These are phyloP conservation scores for Antrodiella citrinella DNA, from an alignment of 768 basidiomycete species.

Conservation along the genomic window DNA sequence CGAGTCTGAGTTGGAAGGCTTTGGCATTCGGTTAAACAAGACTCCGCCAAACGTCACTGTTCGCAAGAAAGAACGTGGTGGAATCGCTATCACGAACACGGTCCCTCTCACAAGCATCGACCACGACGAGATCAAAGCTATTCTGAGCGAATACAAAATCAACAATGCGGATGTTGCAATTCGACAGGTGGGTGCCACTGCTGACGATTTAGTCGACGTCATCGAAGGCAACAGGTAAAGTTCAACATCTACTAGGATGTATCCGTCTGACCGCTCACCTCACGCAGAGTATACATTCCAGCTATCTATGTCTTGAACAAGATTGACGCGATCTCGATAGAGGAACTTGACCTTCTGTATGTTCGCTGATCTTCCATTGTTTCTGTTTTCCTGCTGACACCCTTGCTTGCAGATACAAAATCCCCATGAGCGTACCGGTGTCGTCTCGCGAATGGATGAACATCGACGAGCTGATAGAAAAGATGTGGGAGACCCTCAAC, in stretches of 20 bases:
- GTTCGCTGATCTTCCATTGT: conserved; percentile 18
- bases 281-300: conserved; percentile 79
- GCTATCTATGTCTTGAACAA: conserved; percentile 88
- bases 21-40: conserved; percentile 95
- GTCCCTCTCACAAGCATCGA: conserved; percentile 95
- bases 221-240: conserved; percentile 91
- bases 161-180: conserved; percentile 90
- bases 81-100: conserved; percentile 92
- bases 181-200: conserved; percentile 83
- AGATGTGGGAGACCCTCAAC: conserved; percentile 91
- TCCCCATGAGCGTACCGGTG: conserved; percentile 91
- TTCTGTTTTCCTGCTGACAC: background rate
- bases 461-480: conserved; percentile 86
- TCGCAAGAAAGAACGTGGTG: conserved; percentile 84
- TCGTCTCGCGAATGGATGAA: conserved; percentile 95
- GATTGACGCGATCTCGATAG: conserved; percentile 98
- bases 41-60: conserved; percentile 81
- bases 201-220: conserved; percentile 95
- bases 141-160: conserved; percentile 87
- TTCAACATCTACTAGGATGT: background rate
- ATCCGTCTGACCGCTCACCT: background rate
- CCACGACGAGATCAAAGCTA: conserved; percentile 91
- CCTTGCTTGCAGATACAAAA: conserved; percentile 62
- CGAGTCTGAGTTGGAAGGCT: conserved; percentile 92
- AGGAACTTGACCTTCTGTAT: conserved; percentile 88